Base-by-base conservation (phyloP, 805 yeast genomes). In the Wilhelminamyces savonicus region DNA sequence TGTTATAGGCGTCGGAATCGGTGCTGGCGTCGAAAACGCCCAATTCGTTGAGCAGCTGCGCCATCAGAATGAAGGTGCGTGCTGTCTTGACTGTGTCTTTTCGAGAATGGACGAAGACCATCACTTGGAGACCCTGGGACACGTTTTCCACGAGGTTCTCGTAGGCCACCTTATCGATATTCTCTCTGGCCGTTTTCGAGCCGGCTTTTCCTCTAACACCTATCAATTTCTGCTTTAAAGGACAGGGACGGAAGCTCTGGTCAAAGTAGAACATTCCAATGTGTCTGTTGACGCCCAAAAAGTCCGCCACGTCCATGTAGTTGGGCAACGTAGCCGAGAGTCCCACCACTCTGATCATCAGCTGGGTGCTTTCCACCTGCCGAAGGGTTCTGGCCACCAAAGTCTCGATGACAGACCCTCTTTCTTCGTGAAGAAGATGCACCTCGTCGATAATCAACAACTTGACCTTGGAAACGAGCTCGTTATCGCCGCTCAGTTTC, bases 341-440 rank as follows among this genome's bases (percentile, higher is more conserved):
- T 41, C 97, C 97, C 16, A 87, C 77, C n/a, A 90, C 86, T 44
- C 97, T 66, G 39, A 90, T 88, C 88, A 88, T 80, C 29, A 84
- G 78, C 52, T 92, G 99, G 0, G 94, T 74, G 36, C 94, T 76
- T 52, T 92, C 99, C 4, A 92, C 97, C 49, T 88, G 97, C 34
- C 98, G 66, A 36, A 88, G 67, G 0, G 98, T 92, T 57, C 97
- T 75, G 0, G 97, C 95, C 3, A 88, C 96, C 30, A 88, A 63
- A 0, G 97, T 87, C 54, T 92, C 98, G 39, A 92, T 85, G 5
- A 92, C 98, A 7, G 97, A 85, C 45, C 98, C 98, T 64, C 98
- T 76, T 32, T 92, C 98, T 71, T 92, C 98, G 46, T 92, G 97
- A 30, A 92, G 68, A 48, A 92, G 64, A 68, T 92, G 98, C 0